Percentiles rank a stretch among this genome's conserved stretches.
phyloP scores from a whole-genome alignment of 306 rosid genomes.

The Fagus sylvatica region DNA sequence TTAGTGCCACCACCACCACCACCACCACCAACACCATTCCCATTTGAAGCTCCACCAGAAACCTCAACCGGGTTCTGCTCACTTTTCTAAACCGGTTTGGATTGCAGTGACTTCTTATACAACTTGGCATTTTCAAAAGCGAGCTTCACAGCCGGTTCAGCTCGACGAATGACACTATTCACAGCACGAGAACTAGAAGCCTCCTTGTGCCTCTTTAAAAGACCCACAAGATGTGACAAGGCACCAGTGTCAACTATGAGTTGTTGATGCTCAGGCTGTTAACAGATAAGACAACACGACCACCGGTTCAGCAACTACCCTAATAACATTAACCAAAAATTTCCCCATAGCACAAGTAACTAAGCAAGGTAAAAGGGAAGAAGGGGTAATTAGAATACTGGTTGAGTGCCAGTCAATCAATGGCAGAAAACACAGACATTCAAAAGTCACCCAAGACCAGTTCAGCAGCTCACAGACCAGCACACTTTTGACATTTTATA shows the following conservation, averaged over 20 bases:
- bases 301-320: too few species aligned
- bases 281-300: constrained; percentile 27
- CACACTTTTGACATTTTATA: neutral
- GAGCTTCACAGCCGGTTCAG: constrained; percentile 46
- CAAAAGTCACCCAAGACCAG: too few species aligned
- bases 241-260: constrained; percentile 90
- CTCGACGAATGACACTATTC: constrained; percentile 84
- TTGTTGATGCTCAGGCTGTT: constrained; percentile 99
- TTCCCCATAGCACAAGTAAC: too few species aligned
- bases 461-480: neutral
- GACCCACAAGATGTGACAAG: constrained; percentile 72
- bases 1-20: constrained; percentile 26
- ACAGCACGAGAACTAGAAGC: constrained; percentile 64
- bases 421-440: too few species aligned
- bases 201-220: constrained; percentile 76
- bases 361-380: too few species aligned
- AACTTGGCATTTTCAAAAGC: constrained; percentile 66
- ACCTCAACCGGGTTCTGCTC: constrained; percentile 29
- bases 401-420: too few species aligned
- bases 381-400: too few species aligned
- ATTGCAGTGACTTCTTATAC: constrained; percentile 40
- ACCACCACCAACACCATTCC: constrained; percentile 12
- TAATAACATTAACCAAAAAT: too few species aligned
- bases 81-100: constrained; percentile 22
- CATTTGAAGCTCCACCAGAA: constrained; percentile 24